phyloP scores from a whole-genome alignment of 1,284 basidiomycete genomes.

The Moesziomyces antarcticus region DNA sequence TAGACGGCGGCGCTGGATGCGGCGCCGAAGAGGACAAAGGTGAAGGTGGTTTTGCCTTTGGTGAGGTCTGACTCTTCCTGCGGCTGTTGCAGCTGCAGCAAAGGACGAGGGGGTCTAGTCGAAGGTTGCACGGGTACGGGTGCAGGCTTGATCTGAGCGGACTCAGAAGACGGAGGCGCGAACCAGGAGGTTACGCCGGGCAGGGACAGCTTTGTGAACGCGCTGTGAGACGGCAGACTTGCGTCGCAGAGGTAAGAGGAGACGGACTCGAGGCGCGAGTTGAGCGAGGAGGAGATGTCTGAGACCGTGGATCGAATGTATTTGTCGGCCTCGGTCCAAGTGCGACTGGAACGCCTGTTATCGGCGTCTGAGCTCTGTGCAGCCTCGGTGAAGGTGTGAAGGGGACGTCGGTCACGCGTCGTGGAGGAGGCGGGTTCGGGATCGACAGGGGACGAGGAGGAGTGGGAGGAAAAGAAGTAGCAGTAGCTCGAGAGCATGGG shows the following conservation, averaged over 20 bases:
- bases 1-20: slow-evolving; percentile 24
- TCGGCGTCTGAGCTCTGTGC: not conserved
- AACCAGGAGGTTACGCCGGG: slow-evolving; percentile 23
- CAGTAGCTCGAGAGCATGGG: slow-evolving; percentile 36
- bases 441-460: slow-evolving; percentile 14
- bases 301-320: slow-evolving; percentile 5
- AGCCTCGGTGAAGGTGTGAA: not conserved
- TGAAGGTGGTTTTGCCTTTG: slow-evolving; percentile 37
- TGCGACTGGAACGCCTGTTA: not conserved
- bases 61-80: not conserved
- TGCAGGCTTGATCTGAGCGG: not conserved
- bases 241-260: slow-evolving; percentile 1
- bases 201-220: not conserved
- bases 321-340: not conserved
- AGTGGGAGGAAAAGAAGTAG: slow-evolving; percentile 29
- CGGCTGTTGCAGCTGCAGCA: not conserved
- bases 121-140: not conserved
- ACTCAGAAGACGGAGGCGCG: not conserved
- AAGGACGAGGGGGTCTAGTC: not conserved
- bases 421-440: not conserved
- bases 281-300: slow-evolving; percentile 3
- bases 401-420: not conserved
- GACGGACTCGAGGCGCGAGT: slow-evolving; percentile 8
- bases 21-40: slow-evolving; percentile 42
- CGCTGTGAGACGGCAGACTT: not conserved